phyloP scores from a whole-genome alignment of 192 early-diverging fungal genomes.

The Lobosporangium transversale region DNA sequence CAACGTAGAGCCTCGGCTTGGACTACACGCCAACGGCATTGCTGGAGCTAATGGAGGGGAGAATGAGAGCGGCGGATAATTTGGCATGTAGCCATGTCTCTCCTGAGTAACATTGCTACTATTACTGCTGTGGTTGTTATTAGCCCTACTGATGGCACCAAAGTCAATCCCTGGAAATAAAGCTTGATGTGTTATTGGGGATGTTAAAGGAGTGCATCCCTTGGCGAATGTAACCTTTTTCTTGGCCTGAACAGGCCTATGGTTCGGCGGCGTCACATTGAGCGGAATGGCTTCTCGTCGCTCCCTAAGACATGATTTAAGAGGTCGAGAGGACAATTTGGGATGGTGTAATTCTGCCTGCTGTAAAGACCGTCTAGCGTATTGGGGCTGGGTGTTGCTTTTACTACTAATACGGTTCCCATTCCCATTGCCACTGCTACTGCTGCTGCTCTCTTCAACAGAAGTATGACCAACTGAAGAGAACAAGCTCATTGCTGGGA shows the following conservation, averaged over 20 bases:
- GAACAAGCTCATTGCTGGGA: slow-evolving; percentile 28
- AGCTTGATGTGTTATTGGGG: no score
- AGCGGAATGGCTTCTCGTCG: neutral
- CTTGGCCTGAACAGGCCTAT: neutral
- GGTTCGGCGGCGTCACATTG: neutral
- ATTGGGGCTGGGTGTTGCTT: no score
- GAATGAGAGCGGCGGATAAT: no score
- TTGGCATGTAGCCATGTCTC: no score
- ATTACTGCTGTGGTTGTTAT: no score
- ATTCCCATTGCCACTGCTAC: neutral
- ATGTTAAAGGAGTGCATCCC: slow-evolving; percentile 30
- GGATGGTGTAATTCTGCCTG: neutral
- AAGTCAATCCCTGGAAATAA: no score
- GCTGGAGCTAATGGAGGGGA: no score
- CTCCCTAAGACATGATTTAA: slow-evolving; percentile 41
- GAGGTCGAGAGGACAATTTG: neutral
- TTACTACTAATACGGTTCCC: no score
- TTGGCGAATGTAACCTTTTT: slow-evolving; percentile 37
- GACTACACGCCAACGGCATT: no score
- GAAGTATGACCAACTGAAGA: slow-evolving; percentile 27
- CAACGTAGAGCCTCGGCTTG: no score
- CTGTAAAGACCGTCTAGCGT: neutral
- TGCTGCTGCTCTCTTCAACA: neutral
- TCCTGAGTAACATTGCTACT: no score
- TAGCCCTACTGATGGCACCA: no score